Evolutionary conservation across 345 rosid species (phyloP).

Genomic region (Populus ilicifolia): DNA sequence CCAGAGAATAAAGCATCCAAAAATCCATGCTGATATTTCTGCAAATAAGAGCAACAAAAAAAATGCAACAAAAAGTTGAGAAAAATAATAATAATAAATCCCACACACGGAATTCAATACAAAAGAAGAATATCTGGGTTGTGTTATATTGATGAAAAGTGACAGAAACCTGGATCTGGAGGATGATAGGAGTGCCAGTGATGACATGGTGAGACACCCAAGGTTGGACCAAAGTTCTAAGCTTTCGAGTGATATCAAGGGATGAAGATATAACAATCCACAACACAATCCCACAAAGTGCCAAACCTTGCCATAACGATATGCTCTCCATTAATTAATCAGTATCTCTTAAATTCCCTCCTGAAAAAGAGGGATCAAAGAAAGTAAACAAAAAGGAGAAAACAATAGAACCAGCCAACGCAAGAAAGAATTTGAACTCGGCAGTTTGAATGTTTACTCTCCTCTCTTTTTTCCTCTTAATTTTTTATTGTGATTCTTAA

Average conservation of each 20-base stretch:
- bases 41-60: conserved; percentile 19
- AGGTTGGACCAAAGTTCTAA: conserved; percentile 72
- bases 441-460: not conserved
- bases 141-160: not conserved
- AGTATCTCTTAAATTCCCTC: conserved; percentile 10
- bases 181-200: conserved; percentile 49
- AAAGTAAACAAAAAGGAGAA: not conserved
- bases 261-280: conserved; percentile 76
- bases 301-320: conserved; percentile 64
- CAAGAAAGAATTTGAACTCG: not conserved
- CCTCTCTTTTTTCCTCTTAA: not conserved
- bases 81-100: too few species aligned
- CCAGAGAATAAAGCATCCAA: conserved; percentile 80
- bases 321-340: conserved; percentile 56
- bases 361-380: conserved; percentile 12
- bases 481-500: not conserved
- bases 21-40: conserved; percentile 58
- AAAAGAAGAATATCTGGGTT: conserved; percentile 12
- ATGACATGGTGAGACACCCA: conserved; percentile 58
- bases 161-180: conserved; percentile 71
- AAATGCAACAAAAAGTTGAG: not conserved
- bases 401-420: not conserved
- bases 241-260: conserved; percentile 52
- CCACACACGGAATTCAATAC: not conserved
- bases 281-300: conserved; percentile 54